Percentiles rank a stretch among this genome's conserved stretches.
Conservation (phyloP, 2,329 filamentous ascomycete species). For the Dothiorella sarmentorum region DNA sequence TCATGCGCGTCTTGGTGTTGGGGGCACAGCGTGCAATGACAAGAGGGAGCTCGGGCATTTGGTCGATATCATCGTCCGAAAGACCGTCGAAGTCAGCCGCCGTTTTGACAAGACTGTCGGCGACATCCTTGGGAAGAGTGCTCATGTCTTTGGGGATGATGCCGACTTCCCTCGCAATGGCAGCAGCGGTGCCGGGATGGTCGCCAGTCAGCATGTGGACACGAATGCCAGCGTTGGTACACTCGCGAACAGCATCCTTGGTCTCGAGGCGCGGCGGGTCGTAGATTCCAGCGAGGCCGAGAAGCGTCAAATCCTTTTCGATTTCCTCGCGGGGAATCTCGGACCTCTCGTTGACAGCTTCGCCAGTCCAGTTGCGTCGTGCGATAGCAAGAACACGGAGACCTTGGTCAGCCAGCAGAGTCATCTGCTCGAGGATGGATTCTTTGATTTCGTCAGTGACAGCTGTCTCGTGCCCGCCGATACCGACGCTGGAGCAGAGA, state of each 20-base stretch:
- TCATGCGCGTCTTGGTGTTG: slow-evolving; percentile 21
- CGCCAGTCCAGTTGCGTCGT: slow-evolving; percentile 30
- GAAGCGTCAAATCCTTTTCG: slow-evolving; percentile 66
- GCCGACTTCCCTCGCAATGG: slow-evolving; percentile 46
- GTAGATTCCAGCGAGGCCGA: slow-evolving; percentile 82
- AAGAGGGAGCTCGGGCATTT: slow-evolving; percentile 20
- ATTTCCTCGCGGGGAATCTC: slow-evolving; percentile 54
- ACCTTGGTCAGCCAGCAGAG: slow-evolving; percentile 21
- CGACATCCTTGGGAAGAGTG: slow-evolving; percentile 14
- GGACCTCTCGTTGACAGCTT: slow-evolving; percentile 28
- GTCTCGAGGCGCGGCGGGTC: slow-evolving; percentile 83
- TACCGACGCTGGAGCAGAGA: slow-evolving; percentile 34
- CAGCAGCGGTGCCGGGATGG: slow-evolving; percentile 44
- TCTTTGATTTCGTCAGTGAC: slow-evolving; percentile 40
- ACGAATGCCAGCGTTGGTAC: slow-evolving; percentile 45
- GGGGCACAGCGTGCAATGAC: slow-evolving; percentile 22
- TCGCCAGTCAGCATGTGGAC: slow-evolving; percentile 51
- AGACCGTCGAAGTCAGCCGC: slow-evolving; percentile 21
- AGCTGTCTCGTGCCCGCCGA: slow-evolving; percentile 19
- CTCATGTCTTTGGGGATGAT: slow-evolving; percentile 30
- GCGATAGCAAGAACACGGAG: slow-evolving; percentile 27
- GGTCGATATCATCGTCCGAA: slow-evolving; percentile 20
- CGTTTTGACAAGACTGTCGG: slow-evolving; percentile 19
- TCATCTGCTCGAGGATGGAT: slow-evolving; percentile 61
- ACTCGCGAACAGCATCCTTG: slow-evolving; percentile 51